These are phyloP conservation scores for Fragaria ananassa DNA, from an alignment of 306 rosid species.

Conservation along the genomic window DNA sequence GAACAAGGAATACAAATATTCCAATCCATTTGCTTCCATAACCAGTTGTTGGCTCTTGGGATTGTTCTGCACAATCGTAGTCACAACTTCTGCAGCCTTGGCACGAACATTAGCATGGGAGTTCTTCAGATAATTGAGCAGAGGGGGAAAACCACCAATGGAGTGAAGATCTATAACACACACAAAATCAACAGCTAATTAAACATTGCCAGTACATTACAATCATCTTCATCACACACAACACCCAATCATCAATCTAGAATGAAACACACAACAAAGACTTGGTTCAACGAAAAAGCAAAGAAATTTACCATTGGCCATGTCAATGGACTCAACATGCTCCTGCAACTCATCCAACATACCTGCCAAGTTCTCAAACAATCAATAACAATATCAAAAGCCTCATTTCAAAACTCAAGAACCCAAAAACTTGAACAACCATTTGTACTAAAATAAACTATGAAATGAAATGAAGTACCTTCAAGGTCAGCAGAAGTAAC, in stretches of 20 bases:
- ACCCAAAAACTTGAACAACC: background rate
- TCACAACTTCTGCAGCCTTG: constrained; percentile 90
- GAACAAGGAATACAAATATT: constrained; percentile 68
- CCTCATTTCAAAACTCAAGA: background rate
- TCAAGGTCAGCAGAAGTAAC: constrained; percentile 66
- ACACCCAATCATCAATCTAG: background rate
- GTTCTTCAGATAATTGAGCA: constrained; percentile 71
- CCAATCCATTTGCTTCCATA: constrained; percentile 90
- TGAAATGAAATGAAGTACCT: constrained; percentile 39
- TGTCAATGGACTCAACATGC: constrained; percentile 93
- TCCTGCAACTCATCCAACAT: constrained; percentile 92
- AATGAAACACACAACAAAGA: background rate
- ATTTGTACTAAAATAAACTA: background rate
- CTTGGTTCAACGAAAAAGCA: background rate
- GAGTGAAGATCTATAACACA: constrained; percentile 66
- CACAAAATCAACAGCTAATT: constrained; percentile 19
- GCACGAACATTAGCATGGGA: constrained; percentile 87
- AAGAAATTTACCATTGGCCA: constrained; percentile 72
- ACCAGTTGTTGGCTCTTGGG: constrained; percentile 83
- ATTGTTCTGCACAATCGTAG: constrained; percentile 91
- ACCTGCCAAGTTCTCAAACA: constrained; percentile 37
- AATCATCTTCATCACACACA: background rate
- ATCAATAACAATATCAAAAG: background rate
- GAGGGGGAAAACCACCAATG: constrained; percentile 86
- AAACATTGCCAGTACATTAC: background rate